Base-by-base conservation (phyloP, 805 yeast genomes). In the Yamadazyma scolyti region DNA sequence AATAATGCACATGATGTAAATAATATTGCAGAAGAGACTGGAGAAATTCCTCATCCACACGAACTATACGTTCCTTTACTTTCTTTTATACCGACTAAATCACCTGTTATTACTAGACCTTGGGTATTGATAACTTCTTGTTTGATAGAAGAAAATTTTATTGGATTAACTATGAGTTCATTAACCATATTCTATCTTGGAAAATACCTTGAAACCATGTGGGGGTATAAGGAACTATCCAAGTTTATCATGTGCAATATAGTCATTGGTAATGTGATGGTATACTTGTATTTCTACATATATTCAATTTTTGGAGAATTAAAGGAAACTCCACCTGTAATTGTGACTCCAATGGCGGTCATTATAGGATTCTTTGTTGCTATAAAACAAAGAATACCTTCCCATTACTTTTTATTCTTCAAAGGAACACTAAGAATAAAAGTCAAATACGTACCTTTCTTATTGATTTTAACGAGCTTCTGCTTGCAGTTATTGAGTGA, bases 371-470 rank as follows among this genome's bases (percentile, higher is more conserved):
- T 76, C 33, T 54, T 80, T 16, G 82, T 80, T 3, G 79, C 82
- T 4, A 70, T 78, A 43, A 80, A 78, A 46, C 87, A 80, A 54
- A 50, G 79, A 38, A 69, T 77, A 16, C 80, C 84, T 17, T 80
- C 78, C 45, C 75, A 79, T 56, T 60, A 77, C 41, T 50, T 75
- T 42, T 55, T 64, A 28, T 56, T 74, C 34, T 59, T 77, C 56
- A 57, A 67, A 34, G 73, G 75, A 24, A 38, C 58, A 31, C 31
- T 68, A 33, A 65, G 75, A 37, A 56, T 76, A 24, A 65, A 65
- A 42, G 65, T 65, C 14, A 47, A 67, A 22, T 61, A 62, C 27
- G 31, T 68, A 5, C 61, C 71, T n/a, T 61, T 64, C 24, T 41
- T 66, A 8, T 34, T 54, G 6, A 23, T 55, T 2, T 33, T 50